Evolutionary conservation across 2,329 filamentous ascomycete genomes (phyloP), one percentile per base, ranked within the genome.

Genomic region (Monosporascus sp.): DNA sequence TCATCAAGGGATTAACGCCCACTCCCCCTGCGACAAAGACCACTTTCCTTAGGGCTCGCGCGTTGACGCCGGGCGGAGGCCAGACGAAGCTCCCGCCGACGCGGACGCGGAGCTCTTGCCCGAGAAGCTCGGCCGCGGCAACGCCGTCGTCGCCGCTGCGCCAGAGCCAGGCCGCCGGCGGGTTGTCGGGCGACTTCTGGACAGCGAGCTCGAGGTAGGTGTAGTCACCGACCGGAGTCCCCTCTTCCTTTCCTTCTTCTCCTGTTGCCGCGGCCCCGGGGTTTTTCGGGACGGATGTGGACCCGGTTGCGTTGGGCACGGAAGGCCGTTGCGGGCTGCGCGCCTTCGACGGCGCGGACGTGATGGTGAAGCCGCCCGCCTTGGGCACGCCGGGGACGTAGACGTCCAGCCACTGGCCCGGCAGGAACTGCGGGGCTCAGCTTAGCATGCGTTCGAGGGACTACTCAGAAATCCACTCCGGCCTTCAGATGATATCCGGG

Each of bases 321-420:
- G 31, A 34, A 34, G 31, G 31, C 4, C 31, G 31, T 24, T 40
- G 36, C 14, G 56, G 60, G 48, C 67, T 56, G 22, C 69, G 56
- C 3, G 82, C 79, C 52, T 77, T 73, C 43, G 78, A 79, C 0
- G 90, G 90, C 0, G 87, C 74, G 1, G 89, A 94, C 7, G 90
- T 93, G 59, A 96, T 88, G 43, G 91, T 96, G 75, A 96, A 96
- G 54, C 91, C 91, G 36, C 91, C 91, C 3, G 90, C 85, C 66
- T 87, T 84, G 44, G 79, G 64, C 45, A 90, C 73, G 38, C 75
- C 76, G 1, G 91, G 90, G 51, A 91, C 81, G 67, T 88, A 86
- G 7, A 91, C 85, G 68, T 96, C 91, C 52, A 96, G 79, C 90
- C 91, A 96, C 76, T 96, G 91, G 51, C 91, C 91, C 5, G 91